These are phyloP conservation scores for Backusella morwellensis DNA, from an alignment of 192 early-diverging fungal genomes.

Conservation along the genomic window DNA sequence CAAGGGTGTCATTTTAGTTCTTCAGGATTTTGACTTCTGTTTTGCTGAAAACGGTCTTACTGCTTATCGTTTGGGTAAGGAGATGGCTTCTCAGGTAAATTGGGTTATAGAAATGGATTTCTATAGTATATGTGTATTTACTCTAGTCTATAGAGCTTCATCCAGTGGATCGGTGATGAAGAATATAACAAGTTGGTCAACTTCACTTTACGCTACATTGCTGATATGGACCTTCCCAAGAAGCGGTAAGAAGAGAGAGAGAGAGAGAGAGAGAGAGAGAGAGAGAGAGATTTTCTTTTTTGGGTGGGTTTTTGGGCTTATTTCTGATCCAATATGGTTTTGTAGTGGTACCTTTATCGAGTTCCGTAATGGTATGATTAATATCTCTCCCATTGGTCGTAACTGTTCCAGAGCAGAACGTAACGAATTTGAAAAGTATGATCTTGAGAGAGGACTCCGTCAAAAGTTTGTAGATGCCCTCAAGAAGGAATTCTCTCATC, in stretches of 20 bases:
- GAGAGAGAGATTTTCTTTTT: not conserved
- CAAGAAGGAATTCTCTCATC: constrained; percentile 81
- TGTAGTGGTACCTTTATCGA: constrained; percentile 93
- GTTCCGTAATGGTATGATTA: constrained; percentile 99
- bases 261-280: not conserved
- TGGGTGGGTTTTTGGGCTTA: not conserved
- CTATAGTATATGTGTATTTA: not conserved
- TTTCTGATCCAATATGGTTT: not conserved
- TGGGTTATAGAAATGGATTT: not conserved
- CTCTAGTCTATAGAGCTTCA: constrained; percentile 75
- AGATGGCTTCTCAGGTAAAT: constrained; percentile 65
- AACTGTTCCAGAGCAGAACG: constrained; percentile 89
- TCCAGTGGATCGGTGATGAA: constrained; percentile 89
- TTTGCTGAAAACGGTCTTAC: constrained; percentile 98
- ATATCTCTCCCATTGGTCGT: constrained; percentile 95
- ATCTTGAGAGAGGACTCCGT: constrained; percentile 82
- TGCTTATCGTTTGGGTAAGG: constrained; percentile 76
- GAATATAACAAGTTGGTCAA: constrained; percentile 88
- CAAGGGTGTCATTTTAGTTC: constrained; percentile 42
- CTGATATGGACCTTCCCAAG: constrained; percentile 89
- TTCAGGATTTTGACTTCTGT: constrained; percentile 90
- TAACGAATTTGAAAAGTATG: constrained; percentile 89
- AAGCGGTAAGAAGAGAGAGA: constrained; percentile 69
- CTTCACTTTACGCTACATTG: constrained; percentile 93
- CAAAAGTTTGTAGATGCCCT: constrained; percentile 82